phyloP scores from a whole-genome alignment of 768 basidiomycete genomes.

The Pisolithus albus region DNA sequence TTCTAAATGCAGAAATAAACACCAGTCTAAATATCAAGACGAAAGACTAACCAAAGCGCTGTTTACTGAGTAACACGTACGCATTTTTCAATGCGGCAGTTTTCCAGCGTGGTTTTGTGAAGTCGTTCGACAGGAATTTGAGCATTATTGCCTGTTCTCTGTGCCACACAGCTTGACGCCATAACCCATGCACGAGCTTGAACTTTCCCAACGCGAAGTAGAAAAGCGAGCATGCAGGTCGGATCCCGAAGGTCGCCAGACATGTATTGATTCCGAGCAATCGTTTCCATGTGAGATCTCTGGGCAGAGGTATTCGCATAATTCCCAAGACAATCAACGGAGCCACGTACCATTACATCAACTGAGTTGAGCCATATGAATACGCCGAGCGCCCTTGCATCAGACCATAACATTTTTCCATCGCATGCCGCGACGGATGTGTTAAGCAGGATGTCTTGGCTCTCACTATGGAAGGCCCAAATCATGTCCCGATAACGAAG shows the following conservation, averaged over 20 bases:
- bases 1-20: conserved; percentile 41
- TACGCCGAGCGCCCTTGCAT: conserved; percentile 81
- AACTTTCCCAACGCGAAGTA: conserved; percentile 94
- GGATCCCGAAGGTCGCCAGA: conserved; percentile 83
- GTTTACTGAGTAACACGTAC: conserved; percentile 84
- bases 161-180: conserved; percentile 94
- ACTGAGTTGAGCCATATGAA: conserved; percentile 80
- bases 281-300: conserved; percentile 76
- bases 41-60: conserved; percentile 69
- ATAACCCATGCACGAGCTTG: conserved; percentile 88
- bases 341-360: conserved; percentile 63
- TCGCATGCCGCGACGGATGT: conserved; percentile 67
- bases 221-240: conserved; percentile 76
- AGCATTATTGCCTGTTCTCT: conserved; percentile 85
- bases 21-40: neutral
- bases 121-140: conserved; percentile 89
- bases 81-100: conserved; percentile 96
- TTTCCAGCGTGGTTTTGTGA: conserved; percentile 74
- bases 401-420: conserved; percentile 85
- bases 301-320: conserved; percentile 23
- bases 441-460: conserved; percentile 74
- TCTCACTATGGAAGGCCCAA: conserved; percentile 96
- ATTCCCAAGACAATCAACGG: neutral
- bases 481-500: conserved; percentile 90
- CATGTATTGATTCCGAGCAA: conserved; percentile 93